Conservation (phyloP, 225 moss, liverwort and hornwort genomes). For the Sphagnum tenellum region DNA sequence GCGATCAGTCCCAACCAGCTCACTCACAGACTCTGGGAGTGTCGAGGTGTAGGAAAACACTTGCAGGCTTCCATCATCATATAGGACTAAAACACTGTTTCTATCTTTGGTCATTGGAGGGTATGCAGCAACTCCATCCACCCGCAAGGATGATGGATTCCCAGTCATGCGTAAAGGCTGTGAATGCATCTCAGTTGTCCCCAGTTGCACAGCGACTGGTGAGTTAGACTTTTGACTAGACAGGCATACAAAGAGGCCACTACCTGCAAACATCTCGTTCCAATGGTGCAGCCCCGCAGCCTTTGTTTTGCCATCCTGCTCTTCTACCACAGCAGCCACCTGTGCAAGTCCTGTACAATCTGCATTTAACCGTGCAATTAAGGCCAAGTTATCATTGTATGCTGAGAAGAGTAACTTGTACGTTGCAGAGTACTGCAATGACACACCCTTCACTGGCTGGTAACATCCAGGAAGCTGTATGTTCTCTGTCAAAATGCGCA, state of each 20-base stretch:
- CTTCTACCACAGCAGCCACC: conserved; percentile 72
- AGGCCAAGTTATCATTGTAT: conserved; percentile 67
- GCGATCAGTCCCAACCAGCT: conserved; percentile 26
- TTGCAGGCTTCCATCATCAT: conserved; percentile 96
- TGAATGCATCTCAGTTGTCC: conserved; percentile 67
- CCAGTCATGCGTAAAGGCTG: conserved; percentile 72
- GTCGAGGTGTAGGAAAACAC: conserved; percentile 71
- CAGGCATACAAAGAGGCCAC: conserved; percentile 80
- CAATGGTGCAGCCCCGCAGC: conserved; percentile 92
- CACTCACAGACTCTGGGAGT: conserved; percentile 44
- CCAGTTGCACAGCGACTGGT: conserved; percentile 78
- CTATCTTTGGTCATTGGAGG: conserved; percentile 93
- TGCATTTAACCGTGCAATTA: conserved; percentile 70
- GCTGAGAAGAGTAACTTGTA: conserved; percentile 79
- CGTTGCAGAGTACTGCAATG: conserved; percentile 63
- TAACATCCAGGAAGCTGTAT: conserved; percentile 81
- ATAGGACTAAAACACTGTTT: conserved; percentile 80
- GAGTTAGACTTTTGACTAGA: conserved; percentile 86
- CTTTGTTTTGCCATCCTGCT: conserved; percentile 73
- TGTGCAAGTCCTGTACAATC: conserved; percentile 54
- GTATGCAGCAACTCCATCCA: conserved; percentile 90
- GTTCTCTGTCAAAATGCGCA: conserved; percentile 92
- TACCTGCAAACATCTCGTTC: conserved; percentile 92
- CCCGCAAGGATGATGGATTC: conserved; percentile 63
- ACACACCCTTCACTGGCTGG: conserved; percentile 64